These are phyloP conservation scores for Erodium maritimum DNA, from an alignment of 345 rosid species.

Conservation along the genomic window DNA sequence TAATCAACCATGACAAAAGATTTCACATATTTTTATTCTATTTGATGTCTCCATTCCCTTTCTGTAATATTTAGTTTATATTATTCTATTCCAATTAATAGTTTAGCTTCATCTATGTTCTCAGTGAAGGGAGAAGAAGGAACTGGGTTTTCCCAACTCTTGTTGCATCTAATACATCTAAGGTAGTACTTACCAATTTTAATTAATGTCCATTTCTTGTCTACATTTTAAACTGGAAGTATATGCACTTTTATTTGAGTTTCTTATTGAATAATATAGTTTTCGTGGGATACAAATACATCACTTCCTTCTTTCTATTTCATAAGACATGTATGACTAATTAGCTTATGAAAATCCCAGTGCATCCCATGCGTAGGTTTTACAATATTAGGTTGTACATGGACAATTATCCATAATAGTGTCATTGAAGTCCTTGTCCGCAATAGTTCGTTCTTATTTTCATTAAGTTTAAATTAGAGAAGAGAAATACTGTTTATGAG, in stretches of 20 bases:
- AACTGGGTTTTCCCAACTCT: constrained; percentile 91
- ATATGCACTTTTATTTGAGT: not conserved
- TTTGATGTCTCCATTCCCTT: not conserved
- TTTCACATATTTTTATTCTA: not conserved
- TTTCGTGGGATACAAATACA: not conserved
- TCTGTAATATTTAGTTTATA: not conserved
- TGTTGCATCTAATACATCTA: constrained; percentile 24
- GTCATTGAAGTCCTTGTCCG: no score
- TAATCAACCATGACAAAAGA: not conserved
- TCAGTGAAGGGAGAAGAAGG: constrained; percentile 89
- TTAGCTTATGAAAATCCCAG: not conserved
- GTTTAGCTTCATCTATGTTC: constrained; percentile 11
- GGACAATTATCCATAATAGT: not conserved
- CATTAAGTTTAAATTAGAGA: not conserved
- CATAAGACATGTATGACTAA: not conserved
- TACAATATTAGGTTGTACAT: not conserved
- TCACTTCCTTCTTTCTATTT: not conserved
- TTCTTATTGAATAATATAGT: no score
- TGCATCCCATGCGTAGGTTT: not conserved
- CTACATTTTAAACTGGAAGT: no score
- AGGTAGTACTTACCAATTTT: constrained; percentile 31
- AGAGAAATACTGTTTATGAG: not conserved
- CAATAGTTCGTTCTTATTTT: no score
- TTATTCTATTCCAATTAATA: not conserved
- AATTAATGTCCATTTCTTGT: not conserved